These are phyloP conservation scores for Salix arbutifolia DNA, from an alignment of 345 rosid genomes.

Conservation along the genomic window DNA sequence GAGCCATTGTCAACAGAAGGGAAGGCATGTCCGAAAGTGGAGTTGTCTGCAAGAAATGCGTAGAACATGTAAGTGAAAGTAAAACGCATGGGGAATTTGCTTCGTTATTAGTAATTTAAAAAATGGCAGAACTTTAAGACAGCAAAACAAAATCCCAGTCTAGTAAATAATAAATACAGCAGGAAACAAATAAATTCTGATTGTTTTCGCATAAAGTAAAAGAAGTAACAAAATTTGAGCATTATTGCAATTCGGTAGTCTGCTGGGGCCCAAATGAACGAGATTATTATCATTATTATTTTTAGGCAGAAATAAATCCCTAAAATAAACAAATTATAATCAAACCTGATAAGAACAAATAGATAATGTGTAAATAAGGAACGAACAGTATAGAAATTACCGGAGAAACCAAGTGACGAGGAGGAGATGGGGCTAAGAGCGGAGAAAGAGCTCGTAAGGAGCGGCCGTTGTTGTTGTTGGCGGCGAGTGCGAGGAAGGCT, in stretches of 20 bases:
- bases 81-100: not conserved
- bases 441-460: conserved; percentile 34
- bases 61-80: not conserved
- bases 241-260: too few species aligned
- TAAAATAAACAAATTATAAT: not conserved
- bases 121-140: not conserved
- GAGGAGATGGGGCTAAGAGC: conserved; percentile 47
- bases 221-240: too few species aligned
- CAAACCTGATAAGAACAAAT: not conserved
- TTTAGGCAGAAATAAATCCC: not conserved
- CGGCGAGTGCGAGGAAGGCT: conserved; percentile 25
- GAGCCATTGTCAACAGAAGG: conserved; percentile 45
- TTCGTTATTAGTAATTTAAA: not conserved
- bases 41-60: conserved; percentile 31
- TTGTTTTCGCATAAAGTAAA: too few species aligned
- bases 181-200: too few species aligned
- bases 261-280: too few species aligned
- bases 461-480: conserved; percentile 16
- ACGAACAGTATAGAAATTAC: conserved; percentile 20
- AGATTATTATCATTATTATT: too few species aligned
- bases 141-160: not conserved
- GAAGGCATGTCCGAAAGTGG: conserved; percentile 45
- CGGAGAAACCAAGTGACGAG: conserved; percentile 35
- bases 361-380: too few species aligned
- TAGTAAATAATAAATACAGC: too few species aligned